Conservation (phyloP, 192 early-diverging fungal species). For the Coemansia sp. region DNA sequence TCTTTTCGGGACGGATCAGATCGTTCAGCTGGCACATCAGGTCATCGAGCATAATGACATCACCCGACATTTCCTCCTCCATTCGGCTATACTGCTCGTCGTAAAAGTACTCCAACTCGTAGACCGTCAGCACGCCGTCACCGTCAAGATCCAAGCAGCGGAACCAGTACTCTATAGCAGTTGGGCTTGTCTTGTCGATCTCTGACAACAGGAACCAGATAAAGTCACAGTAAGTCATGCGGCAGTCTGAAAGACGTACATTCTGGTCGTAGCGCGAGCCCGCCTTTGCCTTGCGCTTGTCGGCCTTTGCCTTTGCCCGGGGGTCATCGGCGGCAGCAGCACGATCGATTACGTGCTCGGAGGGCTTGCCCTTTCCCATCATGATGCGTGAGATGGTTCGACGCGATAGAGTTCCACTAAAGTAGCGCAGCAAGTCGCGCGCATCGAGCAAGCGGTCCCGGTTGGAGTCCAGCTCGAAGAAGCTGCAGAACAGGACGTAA, state of each 20-base stretch:
- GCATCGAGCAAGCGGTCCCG: slow-evolving; percentile 80
- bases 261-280: slow-evolving; percentile 45
- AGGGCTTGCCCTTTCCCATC: slow-evolving; percentile 62
- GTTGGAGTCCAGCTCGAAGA: slow-evolving; percentile 92
- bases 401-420: slow-evolving; percentile 68
- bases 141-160: slow-evolving; percentile 90
- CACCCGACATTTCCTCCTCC: slow-evolving; percentile 57
- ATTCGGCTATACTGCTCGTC: slow-evolving; percentile 79
- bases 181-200: slow-evolving; percentile 73
- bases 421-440: slow-evolving; percentile 73
- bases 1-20: slow-evolving; percentile 42
- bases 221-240: slow-evolving; percentile 84
- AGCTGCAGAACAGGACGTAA: slow-evolving; percentile 97
- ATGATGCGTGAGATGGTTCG: slow-evolving; percentile 76
- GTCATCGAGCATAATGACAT: slow-evolving; percentile 53
- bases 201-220: slow-evolving; percentile 84
- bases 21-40: slow-evolving; percentile 58
- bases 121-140: slow-evolving; percentile 82
- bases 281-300: slow-evolving; percentile 32
- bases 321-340: slow-evolving; percentile 6
- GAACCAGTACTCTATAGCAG: slow-evolving; percentile 86
- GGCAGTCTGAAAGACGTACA: slow-evolving; percentile 52
- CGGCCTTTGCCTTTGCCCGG: slow-evolving; percentile 24
- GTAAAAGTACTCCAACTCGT: slow-evolving; percentile 86
- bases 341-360: slow-evolving; percentile 11